Conservation (phyloP, 2,329 filamentous ascomycete genomes). For the Lecanosticta acicola region DNA sequence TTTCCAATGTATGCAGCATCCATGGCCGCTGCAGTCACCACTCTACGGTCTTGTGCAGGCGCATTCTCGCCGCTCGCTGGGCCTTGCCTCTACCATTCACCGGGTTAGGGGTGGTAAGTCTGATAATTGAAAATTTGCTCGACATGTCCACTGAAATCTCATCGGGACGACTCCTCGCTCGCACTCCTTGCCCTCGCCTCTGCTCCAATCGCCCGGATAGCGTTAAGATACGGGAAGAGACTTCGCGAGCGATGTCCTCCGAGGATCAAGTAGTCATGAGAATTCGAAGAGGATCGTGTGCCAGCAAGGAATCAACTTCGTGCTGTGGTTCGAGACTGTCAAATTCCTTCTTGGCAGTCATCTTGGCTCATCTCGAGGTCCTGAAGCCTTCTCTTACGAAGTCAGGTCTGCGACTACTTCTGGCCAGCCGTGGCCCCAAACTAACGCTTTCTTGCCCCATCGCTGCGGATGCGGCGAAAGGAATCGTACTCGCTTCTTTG, state of each 20-base stretch:
- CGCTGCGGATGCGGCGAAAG: constrained; percentile 78
- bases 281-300: too few species aligned
- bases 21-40: constrained; percentile 3
- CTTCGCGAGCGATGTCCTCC: constrained; percentile 1
- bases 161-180: constrained; percentile 4
- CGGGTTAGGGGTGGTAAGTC: constrained; percentile 6
- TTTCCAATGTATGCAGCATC: constrained; percentile 12
- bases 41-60: constrained; percentile 5
- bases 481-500: constrained; percentile 72
- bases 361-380: too few species aligned
- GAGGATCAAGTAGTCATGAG: constrained; percentile 1
- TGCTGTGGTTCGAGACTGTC: too few species aligned
- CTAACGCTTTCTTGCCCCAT: constrained; percentile 70
- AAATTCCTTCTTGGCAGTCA: too few species aligned
- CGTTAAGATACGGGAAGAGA: constrained; percentile 3
- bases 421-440: constrained; percentile 75
- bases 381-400: too few species aligned
- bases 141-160: neutral
- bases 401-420: constrained; percentile 74
- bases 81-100: constrained; percentile 5
- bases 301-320: too few species aligned
- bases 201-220: constrained; percentile 4
- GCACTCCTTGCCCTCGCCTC: constrained; percentile 6
- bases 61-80: constrained; percentile 10
- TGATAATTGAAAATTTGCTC: neutral